phyloP scores from a whole-genome alignment of 1,284 basidiomycete species.

The Cronartium quercuum region DNA sequence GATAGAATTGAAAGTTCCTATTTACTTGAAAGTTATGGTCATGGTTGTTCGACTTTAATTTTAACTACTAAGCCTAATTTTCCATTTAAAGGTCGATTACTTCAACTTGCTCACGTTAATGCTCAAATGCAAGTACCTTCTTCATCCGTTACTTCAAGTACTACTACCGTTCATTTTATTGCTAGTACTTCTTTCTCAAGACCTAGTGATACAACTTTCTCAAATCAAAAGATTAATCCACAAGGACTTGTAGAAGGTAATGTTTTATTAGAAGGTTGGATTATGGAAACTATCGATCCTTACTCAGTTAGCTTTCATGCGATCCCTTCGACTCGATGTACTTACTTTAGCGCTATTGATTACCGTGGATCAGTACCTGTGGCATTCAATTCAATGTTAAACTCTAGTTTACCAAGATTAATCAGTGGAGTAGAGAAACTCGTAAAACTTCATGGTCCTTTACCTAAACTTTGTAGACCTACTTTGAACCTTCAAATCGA shows the following conservation, averaged over 20 bases:
- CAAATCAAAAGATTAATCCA: slow-evolving; percentile 71
- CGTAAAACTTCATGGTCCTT: slow-evolving; percentile 44
- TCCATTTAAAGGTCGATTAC: slow-evolving; percentile 82
- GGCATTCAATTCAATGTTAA: slow-evolving; percentile 80
- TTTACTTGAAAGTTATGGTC: slow-evolving; percentile 73
- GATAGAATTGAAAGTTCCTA: slow-evolving; percentile 66
- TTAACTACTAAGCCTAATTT: slow-evolving; percentile 55
- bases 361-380: slow-evolving; percentile 79
- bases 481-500: slow-evolving; percentile 43
- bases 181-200: slow-evolving; percentile 49
- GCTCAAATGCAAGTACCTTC: slow-evolving; percentile 57
- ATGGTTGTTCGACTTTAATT: slow-evolving; percentile 61
- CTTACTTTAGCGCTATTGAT: slow-evolving; percentile 78
- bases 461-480: slow-evolving; percentile 42
- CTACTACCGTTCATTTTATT: slow-evolving; percentile 51
- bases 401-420: slow-evolving; percentile 54
- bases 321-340: slow-evolving; percentile 88
- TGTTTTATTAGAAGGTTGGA: slow-evolving; percentile 88
- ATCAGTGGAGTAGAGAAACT: slow-evolving; percentile 48
- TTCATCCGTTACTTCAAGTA: slow-evolving; percentile 52
- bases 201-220: slow-evolving; percentile 69
- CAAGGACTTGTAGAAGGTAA: slow-evolving; percentile 68
- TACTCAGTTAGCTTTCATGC: slow-evolving; percentile 91
- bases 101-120: slow-evolving; percentile 69
- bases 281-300: slow-evolving; percentile 91